Percentiles rank a stretch among this genome's conserved stretches.
These are phyloP conservation scores for Solanum ahanhuiri DNA, from an alignment of 257 asterid species.

Conservation along the genomic window DNA sequence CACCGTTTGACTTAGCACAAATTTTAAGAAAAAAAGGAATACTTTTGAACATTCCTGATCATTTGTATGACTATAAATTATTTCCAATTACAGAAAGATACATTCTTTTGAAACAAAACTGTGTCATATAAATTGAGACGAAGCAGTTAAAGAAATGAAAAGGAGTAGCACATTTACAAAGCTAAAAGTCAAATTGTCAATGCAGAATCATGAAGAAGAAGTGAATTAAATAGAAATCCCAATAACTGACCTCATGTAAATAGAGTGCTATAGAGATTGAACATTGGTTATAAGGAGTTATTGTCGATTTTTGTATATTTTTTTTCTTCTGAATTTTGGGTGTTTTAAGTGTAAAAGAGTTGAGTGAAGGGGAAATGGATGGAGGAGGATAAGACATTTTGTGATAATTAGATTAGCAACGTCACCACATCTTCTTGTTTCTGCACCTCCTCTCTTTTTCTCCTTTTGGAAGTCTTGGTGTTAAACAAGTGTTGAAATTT, in stretches of 20 bases:
- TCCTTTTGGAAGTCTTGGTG: neutral
- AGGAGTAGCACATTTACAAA: neutral
- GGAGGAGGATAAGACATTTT: constrained; percentile 22
- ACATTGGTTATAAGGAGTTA: neutral
- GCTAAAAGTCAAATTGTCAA: neutral
- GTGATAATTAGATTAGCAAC: constrained; percentile 32
- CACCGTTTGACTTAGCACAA: neutral
- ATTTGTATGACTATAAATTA: neutral
- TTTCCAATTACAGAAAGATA: neutral
- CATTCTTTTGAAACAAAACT: neutral
- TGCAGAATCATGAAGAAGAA: neutral
- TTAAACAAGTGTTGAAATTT: too few relatives aligned
- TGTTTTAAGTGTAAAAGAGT: neutral
- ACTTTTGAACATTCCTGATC: neutral
- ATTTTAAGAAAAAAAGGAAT: neutral
- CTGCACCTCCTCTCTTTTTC: neutral
- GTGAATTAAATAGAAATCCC: neutral
- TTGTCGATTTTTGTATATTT: neutral
- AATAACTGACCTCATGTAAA: neutral
- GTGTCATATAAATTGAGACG: neutral
- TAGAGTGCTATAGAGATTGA: neutral
- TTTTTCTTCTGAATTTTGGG: neutral
- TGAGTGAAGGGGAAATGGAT: constrained; percentile 10
- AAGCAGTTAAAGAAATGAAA: neutral
- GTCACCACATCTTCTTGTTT: constrained; percentile 3